These are phyloP conservation scores for Spironucleus salmonicida DNA, from an alignment of 208 protist species.

Conservation along the genomic window DNA sequence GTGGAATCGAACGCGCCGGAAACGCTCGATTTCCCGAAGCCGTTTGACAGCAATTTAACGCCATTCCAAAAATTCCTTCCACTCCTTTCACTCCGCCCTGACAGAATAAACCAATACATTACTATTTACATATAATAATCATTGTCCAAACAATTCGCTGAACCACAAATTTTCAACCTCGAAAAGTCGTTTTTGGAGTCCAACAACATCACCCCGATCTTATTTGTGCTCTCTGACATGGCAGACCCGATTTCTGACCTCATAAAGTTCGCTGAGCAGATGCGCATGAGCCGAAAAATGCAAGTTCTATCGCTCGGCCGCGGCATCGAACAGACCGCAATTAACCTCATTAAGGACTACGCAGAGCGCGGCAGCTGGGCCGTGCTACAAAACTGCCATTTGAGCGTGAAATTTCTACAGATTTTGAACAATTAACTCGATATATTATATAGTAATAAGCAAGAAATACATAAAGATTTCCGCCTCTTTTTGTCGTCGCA, in stretches of 20 bases:
- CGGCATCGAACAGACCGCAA: constrained; percentile 80
- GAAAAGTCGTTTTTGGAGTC: constrained; percentile 59
- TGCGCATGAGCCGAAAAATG: constrained; percentile 65
- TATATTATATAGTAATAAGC: constrained; percentile 49
- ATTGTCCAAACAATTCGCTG: constrained; percentile 70
- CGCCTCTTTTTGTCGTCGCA: constrained; percentile 93
- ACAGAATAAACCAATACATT: constrained; percentile 79
- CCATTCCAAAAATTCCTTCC: constrained; percentile 79
- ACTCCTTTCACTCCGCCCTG: constrained; percentile 73
- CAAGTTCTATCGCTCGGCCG: constrained; percentile 84
- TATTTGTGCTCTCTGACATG: constrained; percentile 88
- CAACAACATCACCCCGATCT: constrained; percentile 76
- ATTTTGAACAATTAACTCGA: constrained; percentile 88
- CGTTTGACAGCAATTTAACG: constrained; percentile 62
- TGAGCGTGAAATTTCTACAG: constrained; percentile 84
- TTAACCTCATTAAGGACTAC: constrained; percentile 76
- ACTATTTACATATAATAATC: constrained; percentile 60
- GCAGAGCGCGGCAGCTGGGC: constrained; percentile 83
- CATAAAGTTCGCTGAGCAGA: constrained; percentile 78
- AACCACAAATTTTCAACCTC: constrained; percentile 82
- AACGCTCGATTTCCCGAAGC: constrained; percentile 54
- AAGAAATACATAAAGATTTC: constrained; percentile 81
- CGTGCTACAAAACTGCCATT: constrained; percentile 89
- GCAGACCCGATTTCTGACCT: constrained; percentile 91
- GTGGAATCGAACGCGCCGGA: constrained; percentile 72